A percentile compares a stretch with the other conserved stretches of the same genome.
phyloP scores from a whole-genome alignment of 441 rosid genomes.

The Pelargonium myrrhifolium region DNA sequence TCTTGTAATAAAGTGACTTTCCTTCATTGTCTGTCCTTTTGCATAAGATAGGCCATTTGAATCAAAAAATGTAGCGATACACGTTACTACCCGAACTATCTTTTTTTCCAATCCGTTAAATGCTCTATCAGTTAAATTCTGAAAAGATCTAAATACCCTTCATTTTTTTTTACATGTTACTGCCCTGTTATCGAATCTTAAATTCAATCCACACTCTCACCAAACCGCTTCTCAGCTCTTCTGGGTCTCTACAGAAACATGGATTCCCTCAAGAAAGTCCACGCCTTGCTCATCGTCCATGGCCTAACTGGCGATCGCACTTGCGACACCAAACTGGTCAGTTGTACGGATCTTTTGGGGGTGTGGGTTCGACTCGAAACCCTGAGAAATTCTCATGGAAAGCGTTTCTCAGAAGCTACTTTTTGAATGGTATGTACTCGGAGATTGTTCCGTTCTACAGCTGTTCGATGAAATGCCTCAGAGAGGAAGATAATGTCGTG shows the following conservation, averaged over 20 bases:
- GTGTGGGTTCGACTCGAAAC: conserved; percentile 41
- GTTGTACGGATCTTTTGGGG: conserved; percentile 57
- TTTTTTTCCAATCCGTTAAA: too few species aligned
- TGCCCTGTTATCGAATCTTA: too few species aligned
- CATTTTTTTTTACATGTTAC: too few species aligned
- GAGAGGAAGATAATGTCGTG: conserved; percentile 32
- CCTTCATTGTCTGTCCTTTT: too few species aligned
- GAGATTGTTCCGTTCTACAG: conserved; percentile 31
- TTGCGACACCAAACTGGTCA: conserved; percentile 50
- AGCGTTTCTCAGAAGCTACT: conserved; percentile 52
- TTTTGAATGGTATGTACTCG: conserved; percentile 25
- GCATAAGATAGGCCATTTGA: too few species aligned
- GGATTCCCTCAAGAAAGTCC: conserved; percentile 36
- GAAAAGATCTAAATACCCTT: too few species aligned
- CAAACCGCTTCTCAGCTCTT: conserved; percentile 32
- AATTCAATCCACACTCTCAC: conserved; percentile 22
- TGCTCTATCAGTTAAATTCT: too few species aligned
- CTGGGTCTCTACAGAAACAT: conserved; percentile 40
- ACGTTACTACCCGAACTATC: too few species aligned
- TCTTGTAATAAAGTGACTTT: too few species aligned
- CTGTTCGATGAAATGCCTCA: conserved; percentile 23
- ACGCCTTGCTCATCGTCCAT: conserved; percentile 34
- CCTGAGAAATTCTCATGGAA: conserved; percentile 47
- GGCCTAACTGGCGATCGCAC: conserved; percentile 39
- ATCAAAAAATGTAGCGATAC: too few species aligned